phyloP scores from a whole-genome alignment of 345 rosid species.

The Aethionema arabicum region DNA sequence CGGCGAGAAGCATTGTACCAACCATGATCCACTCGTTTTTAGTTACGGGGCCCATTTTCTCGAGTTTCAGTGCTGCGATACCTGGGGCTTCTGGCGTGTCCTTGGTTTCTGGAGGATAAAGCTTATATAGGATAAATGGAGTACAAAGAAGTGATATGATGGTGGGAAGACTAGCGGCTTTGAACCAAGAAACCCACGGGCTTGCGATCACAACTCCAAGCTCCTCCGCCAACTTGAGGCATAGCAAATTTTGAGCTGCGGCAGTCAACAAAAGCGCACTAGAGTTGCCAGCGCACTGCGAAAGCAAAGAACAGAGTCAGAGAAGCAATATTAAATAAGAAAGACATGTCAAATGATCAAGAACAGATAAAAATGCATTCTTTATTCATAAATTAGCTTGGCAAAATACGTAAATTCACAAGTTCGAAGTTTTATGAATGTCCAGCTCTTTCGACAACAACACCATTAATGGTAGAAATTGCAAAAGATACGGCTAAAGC shows the following conservation, averaged over 20 bases:
- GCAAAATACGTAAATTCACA: too few relatives aligned
- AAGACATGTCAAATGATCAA: constrained; percentile 5
- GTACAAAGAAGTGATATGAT: constrained; percentile 68
- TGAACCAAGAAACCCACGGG: constrained; percentile 98
- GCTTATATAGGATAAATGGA: constrained; percentile 73
- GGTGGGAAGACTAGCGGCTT: constrained; percentile 90
- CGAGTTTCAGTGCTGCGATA: constrained; percentile 71
- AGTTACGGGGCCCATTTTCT: constrained; percentile 80
- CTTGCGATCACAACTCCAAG: constrained; percentile 72
- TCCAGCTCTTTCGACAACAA: too few relatives aligned
- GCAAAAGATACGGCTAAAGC: constrained; percentile 7
- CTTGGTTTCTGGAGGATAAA: constrained; percentile 93
- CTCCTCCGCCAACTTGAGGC: constrained; percentile 93
- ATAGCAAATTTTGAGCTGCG: constrained; percentile 91
- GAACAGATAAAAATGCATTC: constrained; percentile 4
- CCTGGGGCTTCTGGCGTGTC: constrained; percentile 98
- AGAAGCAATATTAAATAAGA: background rate
- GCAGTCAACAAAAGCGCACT: constrained; percentile 97
- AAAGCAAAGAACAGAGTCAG: constrained; percentile 28
- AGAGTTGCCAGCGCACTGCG: constrained; percentile 80
- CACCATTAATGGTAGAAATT: constrained; percentile 3
- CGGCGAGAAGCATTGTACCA: constrained; percentile 90
- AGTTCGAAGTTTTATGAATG: too few relatives aligned
- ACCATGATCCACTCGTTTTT: constrained; percentile 91
- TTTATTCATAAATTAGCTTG: background rate